Percentiles rank a stretch among this genome's conserved stretches.
phyloP scores from a whole-genome alignment of 345 rosid species.

The Gossypium stocksii region DNA sequence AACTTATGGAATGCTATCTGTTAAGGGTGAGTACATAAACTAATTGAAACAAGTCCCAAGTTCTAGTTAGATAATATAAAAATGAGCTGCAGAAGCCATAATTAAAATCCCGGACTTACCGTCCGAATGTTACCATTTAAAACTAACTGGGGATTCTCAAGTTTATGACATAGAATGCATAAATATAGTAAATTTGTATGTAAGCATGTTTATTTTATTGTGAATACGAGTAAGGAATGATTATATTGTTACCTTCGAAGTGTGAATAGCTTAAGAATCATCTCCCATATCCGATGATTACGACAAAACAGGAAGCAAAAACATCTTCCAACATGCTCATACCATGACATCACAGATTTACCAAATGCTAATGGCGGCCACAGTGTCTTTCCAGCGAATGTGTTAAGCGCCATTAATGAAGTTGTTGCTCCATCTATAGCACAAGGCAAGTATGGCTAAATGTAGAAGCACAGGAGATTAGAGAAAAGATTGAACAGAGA shows the following conservation, averaged over 20 bases:
- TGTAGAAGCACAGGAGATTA: background rate
- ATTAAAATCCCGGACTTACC: no score
- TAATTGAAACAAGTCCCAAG: no score
- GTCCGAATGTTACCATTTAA: no score
- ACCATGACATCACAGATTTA: constrained; percentile 71
- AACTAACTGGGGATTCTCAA: no score
- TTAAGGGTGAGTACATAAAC: no score
- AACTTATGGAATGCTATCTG: no score
- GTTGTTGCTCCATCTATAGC: constrained; percentile 37
- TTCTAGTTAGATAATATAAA: no score
- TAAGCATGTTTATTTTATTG: no score
- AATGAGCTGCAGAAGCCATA: no score
- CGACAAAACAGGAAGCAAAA: constrained; percentile 55
- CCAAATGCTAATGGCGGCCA: constrained; percentile 72
- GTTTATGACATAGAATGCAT: background rate
- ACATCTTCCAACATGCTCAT: constrained; percentile 69
- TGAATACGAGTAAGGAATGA: background rate
- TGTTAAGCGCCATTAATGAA: constrained; percentile 31
- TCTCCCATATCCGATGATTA: constrained; percentile 72
- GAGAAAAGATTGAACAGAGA: background rate
- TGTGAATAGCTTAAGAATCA: constrained; percentile 47
- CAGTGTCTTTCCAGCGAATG: constrained; percentile 54
- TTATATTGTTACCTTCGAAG: constrained; percentile 40
- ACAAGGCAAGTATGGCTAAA: constrained; percentile 24
- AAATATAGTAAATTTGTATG: no score